phyloP scores from a whole-genome alignment of 2,329 filamentous ascomycete species.

The Orbilia brochopaga region DNA sequence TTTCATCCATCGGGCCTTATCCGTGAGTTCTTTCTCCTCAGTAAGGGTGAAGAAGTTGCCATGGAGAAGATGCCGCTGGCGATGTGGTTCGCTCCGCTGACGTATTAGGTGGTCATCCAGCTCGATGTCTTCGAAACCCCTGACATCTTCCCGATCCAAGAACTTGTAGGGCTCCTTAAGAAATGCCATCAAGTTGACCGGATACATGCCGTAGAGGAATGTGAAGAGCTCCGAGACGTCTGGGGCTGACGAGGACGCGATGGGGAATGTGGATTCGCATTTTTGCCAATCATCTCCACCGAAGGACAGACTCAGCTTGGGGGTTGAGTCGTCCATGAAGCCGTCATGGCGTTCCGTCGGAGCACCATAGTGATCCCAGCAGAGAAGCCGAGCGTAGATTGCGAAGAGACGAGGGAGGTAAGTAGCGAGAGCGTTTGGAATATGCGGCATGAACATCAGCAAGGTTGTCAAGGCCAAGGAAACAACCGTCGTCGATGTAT shows the following conservation, averaged over 20 bases:
- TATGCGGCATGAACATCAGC: conserved; percentile 82
- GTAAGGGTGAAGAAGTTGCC: conserved; percentile 84
- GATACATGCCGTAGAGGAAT: conserved; percentile 80
- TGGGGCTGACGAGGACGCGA: conserved; percentile 68
- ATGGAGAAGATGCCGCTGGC: conserved; percentile 75
- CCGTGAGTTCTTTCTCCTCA: conserved; percentile 77
- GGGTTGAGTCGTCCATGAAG: conserved; percentile 42
- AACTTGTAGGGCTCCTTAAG: conserved; percentile 81
- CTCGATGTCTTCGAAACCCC: conserved; percentile 74
- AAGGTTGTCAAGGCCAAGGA: conserved; percentile 75
- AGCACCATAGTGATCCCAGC: conserved; percentile 70
- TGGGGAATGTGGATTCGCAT: conserved; percentile 67
- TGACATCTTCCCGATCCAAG: conserved; percentile 73
- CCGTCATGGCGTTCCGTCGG: conserved; percentile 25
- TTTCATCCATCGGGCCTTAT: conserved; percentile 78
- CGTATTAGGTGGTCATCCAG: conserved; percentile 79
- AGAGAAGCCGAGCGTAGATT: conserved; percentile 78
- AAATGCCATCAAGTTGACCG: conserved; percentile 85
- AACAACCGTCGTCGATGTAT: conserved; percentile 78
- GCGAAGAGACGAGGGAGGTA: conserved; percentile 77
- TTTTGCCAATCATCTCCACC: conserved; percentile 67
- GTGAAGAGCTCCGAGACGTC: conserved; percentile 79
- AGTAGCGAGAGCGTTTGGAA: conserved; percentile 72
- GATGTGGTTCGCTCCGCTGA: conserved; percentile 75
- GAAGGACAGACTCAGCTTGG: conserved; percentile 48